Conservation (phyloP, 371 early-diverging fungal genomes). For the Mucor circinelloides region DNA sequence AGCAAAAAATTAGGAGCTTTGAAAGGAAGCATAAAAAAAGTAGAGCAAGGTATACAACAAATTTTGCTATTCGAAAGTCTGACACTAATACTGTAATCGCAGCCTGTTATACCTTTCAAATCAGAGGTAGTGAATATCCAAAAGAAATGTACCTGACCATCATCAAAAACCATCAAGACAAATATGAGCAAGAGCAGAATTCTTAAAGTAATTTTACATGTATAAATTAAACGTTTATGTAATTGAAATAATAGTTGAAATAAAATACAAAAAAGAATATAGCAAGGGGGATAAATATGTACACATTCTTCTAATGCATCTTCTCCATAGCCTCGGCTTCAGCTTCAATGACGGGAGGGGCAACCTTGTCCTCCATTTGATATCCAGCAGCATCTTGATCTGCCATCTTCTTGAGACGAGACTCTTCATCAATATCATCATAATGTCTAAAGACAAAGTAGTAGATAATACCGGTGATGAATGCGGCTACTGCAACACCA, state of each 20-base stretch:
- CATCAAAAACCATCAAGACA: constrained; percentile 37
- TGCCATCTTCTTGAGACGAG: constrained; percentile 17
- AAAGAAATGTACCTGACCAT: constrained; percentile 41
- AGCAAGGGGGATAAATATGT: background rate
- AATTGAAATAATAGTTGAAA: background rate
- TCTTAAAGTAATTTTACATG: background rate
- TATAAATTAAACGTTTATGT: background rate
- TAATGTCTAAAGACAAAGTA: constrained; percentile 37
- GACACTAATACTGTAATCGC: no score
- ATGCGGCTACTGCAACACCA: constrained; percentile 52
- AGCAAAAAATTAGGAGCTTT: constrained; percentile 38
- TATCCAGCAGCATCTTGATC: constrained; percentile 16
- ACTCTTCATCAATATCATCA: constrained; percentile 34
- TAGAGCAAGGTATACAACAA: constrained; percentile 41
- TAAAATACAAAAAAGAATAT: background rate
- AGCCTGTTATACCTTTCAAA: constrained; percentile 46
- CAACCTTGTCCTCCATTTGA: background rate
- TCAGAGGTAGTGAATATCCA: constrained; percentile 50
- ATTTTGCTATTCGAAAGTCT: background rate
- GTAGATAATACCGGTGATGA: constrained; percentile 33
- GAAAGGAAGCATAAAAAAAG: constrained; percentile 35
- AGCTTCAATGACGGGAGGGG: constrained; percentile 5
- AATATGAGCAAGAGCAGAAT: constrained; percentile 28
- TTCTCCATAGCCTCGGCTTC: constrained; percentile 17
- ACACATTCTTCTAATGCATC: background rate